Conservation (phyloP, 78 protist species). For the Chrysochromulina tobinii region DNA sequence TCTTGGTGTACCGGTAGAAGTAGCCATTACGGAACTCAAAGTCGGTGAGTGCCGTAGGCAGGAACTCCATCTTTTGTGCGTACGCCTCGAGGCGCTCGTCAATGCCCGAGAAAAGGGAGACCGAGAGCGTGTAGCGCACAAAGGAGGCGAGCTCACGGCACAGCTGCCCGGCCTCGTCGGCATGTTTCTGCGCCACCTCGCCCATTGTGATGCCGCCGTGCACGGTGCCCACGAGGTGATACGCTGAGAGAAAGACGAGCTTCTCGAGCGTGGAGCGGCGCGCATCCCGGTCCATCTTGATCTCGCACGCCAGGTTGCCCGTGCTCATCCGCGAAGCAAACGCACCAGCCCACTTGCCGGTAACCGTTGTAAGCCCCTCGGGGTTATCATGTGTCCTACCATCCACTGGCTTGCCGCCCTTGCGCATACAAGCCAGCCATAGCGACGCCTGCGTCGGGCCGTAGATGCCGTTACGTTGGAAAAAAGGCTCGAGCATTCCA, state of each 20-base stretch:
- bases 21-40: neutral
- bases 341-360: neutral
- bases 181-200: neutral
- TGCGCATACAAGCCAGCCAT: neutral
- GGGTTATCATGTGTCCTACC: neutral
- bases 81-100: neutral
- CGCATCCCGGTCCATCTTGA: neutral
- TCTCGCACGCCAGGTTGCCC: neutral
- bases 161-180: neutral
- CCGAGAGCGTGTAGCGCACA: neutral
- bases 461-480: neutral
- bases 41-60: neutral
- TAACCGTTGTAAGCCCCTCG: neutral
- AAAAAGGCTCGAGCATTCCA: neutral
- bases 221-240: neutral
- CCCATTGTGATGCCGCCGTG: neutral
- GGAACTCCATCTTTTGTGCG: neutral
- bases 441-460: neutral
- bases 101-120: neutral
- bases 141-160: neutral
- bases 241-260: neutral
- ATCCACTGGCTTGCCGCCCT: slow-evolving; percentile 13
- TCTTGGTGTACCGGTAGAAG: neutral
- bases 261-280: neutral
- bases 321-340: neutral